Evolutionary conservation across 2,329 filamentous ascomycete species (phyloP), one percentile per base, ranked within the genome.

Genomic region (Alternaria dauci): DNA sequence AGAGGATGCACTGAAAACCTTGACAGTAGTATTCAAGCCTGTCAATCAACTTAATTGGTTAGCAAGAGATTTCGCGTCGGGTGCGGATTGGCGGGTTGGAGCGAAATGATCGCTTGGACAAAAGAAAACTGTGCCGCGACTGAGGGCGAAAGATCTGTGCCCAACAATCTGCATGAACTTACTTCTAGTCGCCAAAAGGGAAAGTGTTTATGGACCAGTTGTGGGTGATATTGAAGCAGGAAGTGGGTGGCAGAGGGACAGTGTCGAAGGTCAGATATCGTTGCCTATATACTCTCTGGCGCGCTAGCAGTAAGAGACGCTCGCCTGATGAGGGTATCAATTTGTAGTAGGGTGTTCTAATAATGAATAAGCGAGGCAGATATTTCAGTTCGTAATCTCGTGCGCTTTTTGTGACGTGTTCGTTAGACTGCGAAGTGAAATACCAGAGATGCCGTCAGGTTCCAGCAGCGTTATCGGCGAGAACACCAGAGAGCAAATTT

Each of bases 351-450:
- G 30, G 5, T 9, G 32, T 32, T 14, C 25, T 32, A 16, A 14
- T 20, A 20, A 25, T 2, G 28, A 11, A 25, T 53, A 58, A 42
- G 48, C 52, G 48, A 30, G 41, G 25, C 34, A 28, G 16, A 9
- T 26, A 18, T 50, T 8, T 14, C 12, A 32, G 26, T 38, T 20
- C 30, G 14, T 20, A 16, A 18, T 18, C 44, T 18, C 26, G n/a
- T 23, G 28, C 23, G 34, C 34, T 20, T 46, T 28, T 7, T 38
- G 41, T 52, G 36, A 56, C 38, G 47, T 54, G 39, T 50, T 43
- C 20, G 23, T 46, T 32, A 32, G 28, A 18, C 2, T 39, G 43
- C 25, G 43, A 51, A 54, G 59, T 62, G 50, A 51, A 58, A 61
- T 51, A 47, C 14, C 28, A 16, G 25, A 36, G 38, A 44, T 25